phyloP scores from a whole-genome alignment of 768 basidiomycete genomes.

The Leccinum arenicola region DNA sequence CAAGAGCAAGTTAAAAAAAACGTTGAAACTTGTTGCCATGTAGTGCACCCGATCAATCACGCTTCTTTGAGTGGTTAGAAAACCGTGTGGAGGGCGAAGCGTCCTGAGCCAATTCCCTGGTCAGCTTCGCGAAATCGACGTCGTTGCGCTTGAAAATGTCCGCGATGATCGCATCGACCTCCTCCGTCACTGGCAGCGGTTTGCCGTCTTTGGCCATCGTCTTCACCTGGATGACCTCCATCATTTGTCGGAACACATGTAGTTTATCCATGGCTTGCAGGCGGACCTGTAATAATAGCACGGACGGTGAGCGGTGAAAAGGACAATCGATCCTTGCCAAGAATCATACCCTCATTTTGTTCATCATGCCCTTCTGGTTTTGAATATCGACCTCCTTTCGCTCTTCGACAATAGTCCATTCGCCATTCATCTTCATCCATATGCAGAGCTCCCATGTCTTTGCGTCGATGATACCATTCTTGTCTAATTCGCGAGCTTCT shows the following conservation, averaged over 20 bases:
- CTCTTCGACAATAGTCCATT: constrained; percentile 31
- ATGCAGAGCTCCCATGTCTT: constrained; percentile 31
- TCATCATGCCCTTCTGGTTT: constrained; percentile 28
- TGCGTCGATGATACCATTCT: constrained; percentile 17
- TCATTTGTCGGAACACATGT: constrained; percentile 31
- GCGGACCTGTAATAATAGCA: constrained; percentile 18
- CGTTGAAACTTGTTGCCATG: neutral
- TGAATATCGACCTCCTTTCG: constrained; percentile 20
- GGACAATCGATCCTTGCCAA: neutral
- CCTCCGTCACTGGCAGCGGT: constrained; percentile 26
- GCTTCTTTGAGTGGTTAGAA: constrained; percentile 26
- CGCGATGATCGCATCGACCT: constrained; percentile 30
- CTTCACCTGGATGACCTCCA: constrained; percentile 33
- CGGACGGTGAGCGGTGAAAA: neutral
- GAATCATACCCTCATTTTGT: constrained; percentile 26
- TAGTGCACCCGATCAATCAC: constrained; percentile 18
- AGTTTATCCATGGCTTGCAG: constrained; percentile 29
- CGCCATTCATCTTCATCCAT: constrained; percentile 31
- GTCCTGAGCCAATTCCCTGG: constrained; percentile 20
- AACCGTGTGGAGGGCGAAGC: constrained; percentile 22
- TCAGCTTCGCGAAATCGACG: constrained; percentile 31
- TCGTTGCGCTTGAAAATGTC: constrained; percentile 32
- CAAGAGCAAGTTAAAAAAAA: neutral
- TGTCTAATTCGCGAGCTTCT: constrained; percentile 21
- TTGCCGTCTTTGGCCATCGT: constrained; percentile 25